Evolutionary conservation across 306 rosid genomes (phyloP), one percentile per base, ranked within the genome.

Genomic region (Gastrolobium villosum): DNA sequence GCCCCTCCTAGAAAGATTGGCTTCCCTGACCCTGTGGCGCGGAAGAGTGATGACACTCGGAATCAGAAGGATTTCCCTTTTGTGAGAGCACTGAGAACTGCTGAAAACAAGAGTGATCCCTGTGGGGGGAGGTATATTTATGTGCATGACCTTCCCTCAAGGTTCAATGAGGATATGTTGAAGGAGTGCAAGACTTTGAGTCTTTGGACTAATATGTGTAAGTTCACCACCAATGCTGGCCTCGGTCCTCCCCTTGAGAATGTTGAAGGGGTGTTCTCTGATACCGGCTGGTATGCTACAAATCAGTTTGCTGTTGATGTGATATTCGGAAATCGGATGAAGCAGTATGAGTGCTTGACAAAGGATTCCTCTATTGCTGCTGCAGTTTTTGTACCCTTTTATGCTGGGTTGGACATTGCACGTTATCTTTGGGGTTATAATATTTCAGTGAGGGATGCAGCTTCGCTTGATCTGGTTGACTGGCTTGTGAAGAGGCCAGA

Each of bases 261-360:
- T 86, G 92, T 72, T 10, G 96, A 93, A 81, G 99, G 99, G 61
- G 99, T 96, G 68, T 96, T 96, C 68, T 86, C 92, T 0, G 62
- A 93, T 78, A 85, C 86, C 0, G 96, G 98, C 3, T 96, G 99
- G 99, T 91, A 95, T 65, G 98, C 97, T 0, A 96, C 99, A 0
- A 96, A 93, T 86, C 99, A 96, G 89, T 96, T 96, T 74, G 97
- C 90, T 1, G 98, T 96, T 59, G 99, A 96, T 86, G 99, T 96
- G 4, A 90, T 96, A 65, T 96, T 96, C 78, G 86, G 78, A 48
- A 96, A 96, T 52, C 80, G 99, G 84, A 96, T 96, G 98, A 96
- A 96, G 84, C 99, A 96, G 82, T 93, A 96, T 56, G 88, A 96
- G 7, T 96, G 99, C 78, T 79, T 93, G 93, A 93, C 99, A 1